Base-by-base conservation (phyloP, 2,329 filamentous ascomycete species). In the Metarhizium brunneum region DNA sequence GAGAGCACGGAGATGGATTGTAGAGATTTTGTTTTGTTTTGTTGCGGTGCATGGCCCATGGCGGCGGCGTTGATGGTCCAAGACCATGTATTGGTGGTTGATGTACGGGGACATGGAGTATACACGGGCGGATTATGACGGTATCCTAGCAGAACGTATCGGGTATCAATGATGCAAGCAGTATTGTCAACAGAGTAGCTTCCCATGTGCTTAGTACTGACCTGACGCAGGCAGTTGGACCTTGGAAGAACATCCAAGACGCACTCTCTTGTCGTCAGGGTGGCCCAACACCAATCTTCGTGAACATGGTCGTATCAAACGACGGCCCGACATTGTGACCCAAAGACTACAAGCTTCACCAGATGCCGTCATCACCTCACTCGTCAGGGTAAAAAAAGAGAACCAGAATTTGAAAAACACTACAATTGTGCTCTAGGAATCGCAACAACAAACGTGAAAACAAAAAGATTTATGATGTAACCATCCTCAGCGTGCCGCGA, bases 391-490 rank as follows among this genome's bases (percentile, higher is more conserved):
- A 14, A 29, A 20, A 18, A 14, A 40, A 11, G 16, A 35, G 36
- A 54, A 43, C 51, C 20, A 16, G 2, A 54, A 45, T 20, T n/a
- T 55, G 48, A n/a, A 52, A 54, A 52, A 29, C 20, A 48, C 35
- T 49, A 52, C 49, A 52, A 54, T 48, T 47, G 50, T 57, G 40
- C 48, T 57, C 52, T 57, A 45, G 20, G 36, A 50, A 51, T 29
- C 40, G 52, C 52, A 52, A 45, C 49, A 54, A 47, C 38, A 47
- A 45, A 47, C 45, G 20, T 18, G 25, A 73, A 74, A 74, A 72
- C 64, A 67, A 74, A 70, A 74, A 73, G 68, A 74, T 75, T 68
- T 73, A 76, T 75, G 68, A 74, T 73, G 71, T 74, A 74, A 69
- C 67, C 67, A 67, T 72, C 70, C 66, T 70, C 65, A 65, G 67